A percentile compares a stretch with the other conserved stretches of the same genome.
These are phyloP conservation scores for Lachnellula arida DNA, from an alignment of 2,329 filamentous ascomycete species.

Conservation along the genomic window DNA sequence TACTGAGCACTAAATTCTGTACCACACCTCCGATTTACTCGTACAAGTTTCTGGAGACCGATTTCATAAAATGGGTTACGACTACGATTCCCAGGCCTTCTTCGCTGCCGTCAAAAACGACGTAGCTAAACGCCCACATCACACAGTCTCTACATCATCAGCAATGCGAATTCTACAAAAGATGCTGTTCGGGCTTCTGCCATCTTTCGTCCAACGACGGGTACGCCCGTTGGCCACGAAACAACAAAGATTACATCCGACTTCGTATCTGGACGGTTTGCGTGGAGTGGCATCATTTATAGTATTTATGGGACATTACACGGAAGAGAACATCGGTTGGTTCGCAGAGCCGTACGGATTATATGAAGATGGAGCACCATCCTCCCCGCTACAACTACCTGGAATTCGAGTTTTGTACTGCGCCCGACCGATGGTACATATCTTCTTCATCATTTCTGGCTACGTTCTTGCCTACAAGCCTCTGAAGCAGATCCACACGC, in stretches of 20 bases:
- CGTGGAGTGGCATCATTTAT: conserved; percentile 45
- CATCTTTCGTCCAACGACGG: conserved; percentile 32
- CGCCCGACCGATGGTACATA: conserved; percentile 45
- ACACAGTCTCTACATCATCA: conserved; percentile 17
- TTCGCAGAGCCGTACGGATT: conserved; percentile 29
- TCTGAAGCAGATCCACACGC: conserved; percentile 37
- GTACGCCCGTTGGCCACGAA: conserved; percentile 26
- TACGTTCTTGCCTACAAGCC: conserved; percentile 44
- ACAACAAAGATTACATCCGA: conserved; percentile 31
- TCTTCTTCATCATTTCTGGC: conserved; percentile 49
- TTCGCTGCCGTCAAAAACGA: conserved; percentile 15
- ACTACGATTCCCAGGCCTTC: conserved; percentile 3
- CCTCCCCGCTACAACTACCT: conserved; percentile 42
- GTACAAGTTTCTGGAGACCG: neutral
- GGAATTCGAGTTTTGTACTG: conserved; percentile 41
- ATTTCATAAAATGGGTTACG: neutral
- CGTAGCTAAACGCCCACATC: conserved; percentile 13
- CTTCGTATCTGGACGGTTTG: conserved; percentile 43
- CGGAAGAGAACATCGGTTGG: conserved; percentile 38
- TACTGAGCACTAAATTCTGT: too few relatives aligned
- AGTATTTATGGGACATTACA: conserved; percentile 45
- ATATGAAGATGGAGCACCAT: conserved; percentile 30
- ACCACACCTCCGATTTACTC: neutral
- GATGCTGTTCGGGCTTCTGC: conserved; percentile 27
- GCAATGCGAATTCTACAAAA: conserved; percentile 21